Percentiles rank a stretch among this genome's conserved stretches.
Conservation (phyloP, 352 stramenopile genomes). For the Peronosclerospora sorghi region DNA sequence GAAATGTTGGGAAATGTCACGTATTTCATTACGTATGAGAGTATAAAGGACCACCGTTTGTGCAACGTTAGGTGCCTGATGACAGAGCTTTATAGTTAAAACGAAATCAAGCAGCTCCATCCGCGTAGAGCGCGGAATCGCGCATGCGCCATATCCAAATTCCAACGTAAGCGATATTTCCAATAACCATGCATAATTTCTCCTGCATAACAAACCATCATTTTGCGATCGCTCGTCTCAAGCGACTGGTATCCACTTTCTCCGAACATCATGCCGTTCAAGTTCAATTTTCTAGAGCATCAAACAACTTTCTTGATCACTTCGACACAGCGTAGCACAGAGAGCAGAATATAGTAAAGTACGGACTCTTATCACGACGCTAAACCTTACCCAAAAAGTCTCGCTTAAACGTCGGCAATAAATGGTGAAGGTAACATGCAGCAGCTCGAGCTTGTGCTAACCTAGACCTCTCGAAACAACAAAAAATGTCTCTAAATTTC, state of each 20-base stretch:
- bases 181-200: too few relatives aligned
- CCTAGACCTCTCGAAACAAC: conserved; percentile 41
- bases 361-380: conserved; percentile 82
- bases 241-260: too few relatives aligned
- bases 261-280: too few relatives aligned
- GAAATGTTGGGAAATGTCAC: conserved; percentile 81
- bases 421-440: conserved; percentile 63
- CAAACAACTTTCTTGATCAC: conserved; percentile 85
- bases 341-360: conserved; percentile 89
- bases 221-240: too few relatives aligned
- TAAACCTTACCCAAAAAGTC: conserved; percentile 68
- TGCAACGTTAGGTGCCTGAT: conserved; percentile 51
- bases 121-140: too few relatives aligned
- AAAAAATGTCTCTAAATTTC: conserved; percentile 46
- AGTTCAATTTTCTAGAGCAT: neutral
- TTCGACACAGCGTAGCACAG: conserved; percentile 83
- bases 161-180: too few relatives aligned
- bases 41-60: conserved; percentile 47
- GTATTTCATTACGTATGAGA: conserved; percentile 80
- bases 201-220: too few relatives aligned
- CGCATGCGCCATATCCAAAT: too few relatives aligned
- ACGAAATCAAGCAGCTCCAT: too few relatives aligned
- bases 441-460: conserved; percentile 68
- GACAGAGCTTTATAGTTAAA: too few relatives aligned
- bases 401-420: conserved; percentile 62